Evolutionary conservation across 2,329 filamentous ascomycete species (phyloP), one percentile per base, ranked within the genome.

Genomic region (Coccinonectria pachysandricola): DNA sequence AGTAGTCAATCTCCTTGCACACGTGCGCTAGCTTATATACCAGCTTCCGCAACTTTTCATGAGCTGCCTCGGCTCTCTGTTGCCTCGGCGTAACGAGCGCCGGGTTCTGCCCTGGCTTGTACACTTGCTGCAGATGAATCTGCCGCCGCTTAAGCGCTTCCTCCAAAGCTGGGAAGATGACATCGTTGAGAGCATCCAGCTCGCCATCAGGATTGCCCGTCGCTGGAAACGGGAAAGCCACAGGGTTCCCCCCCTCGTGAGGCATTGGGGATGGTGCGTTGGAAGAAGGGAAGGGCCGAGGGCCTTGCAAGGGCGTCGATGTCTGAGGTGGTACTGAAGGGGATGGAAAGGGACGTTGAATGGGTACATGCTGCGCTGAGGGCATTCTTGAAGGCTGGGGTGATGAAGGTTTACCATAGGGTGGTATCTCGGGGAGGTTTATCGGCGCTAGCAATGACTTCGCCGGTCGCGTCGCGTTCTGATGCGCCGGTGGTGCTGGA

Each of bases 131-230:
- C 27, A 78, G 57, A 19, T 71, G 64, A 38, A 69, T 68, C 49
- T 75, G 70, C 27, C 91, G 79, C 26, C 91, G 72, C 51, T 86
- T 84, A 12, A 96, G 72, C 6, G 91, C 86, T 40, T 91, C 82
- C 54, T 94, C 86, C 2, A 98, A 68, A 2, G 91, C 88, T 1
- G 91, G 91, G 36, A 96, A 77, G 19, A 98, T 84, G 26, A 98
- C 88, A 41, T 88, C 84, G 47, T 80, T 84, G 2, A 95, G 68
- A 3, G 87, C 86, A 27, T 92, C 91, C 12, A 93, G 68, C 31
- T 92, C 81, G 8, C 71, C 75, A 30, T 73, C 71, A 13, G 70
- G 56, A 34, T 71, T 73, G 3, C 65, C 48, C 1, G 74, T 68
- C 2, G 71, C 64, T 6, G 65, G 66, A 13, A 65, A 61, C 4